These are phyloP conservation scores for Tulasnella sp. DNA, from an alignment of 768 basidiomycete species.

Conservation along the genomic window DNA sequence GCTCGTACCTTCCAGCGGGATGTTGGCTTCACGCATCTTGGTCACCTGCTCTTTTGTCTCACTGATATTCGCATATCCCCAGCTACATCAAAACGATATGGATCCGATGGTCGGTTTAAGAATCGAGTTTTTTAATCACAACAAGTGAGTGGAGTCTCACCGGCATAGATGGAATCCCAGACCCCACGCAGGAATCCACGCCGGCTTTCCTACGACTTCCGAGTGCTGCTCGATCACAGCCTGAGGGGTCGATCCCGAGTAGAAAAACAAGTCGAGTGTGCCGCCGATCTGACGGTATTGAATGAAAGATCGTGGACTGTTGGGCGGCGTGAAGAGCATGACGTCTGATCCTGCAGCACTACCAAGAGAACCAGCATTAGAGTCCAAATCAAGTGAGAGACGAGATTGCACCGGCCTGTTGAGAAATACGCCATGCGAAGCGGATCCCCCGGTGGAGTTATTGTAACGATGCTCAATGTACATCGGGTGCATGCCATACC, in stretches of 20 bases:
- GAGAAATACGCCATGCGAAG: constrained; percentile 65
- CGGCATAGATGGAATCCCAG: constrained; percentile 21
- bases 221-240: constrained; percentile 25
- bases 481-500: constrained; percentile 64
- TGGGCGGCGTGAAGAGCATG: constrained; percentile 21
- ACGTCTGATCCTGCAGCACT: background rate
- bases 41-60: constrained; percentile 45
- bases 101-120: background rate
- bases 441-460: constrained; percentile 31
- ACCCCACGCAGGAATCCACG: constrained; percentile 24
- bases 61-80: constrained; percentile 42
- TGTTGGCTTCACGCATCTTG: constrained; percentile 54
- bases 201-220: constrained; percentile 23
- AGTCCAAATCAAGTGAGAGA: constrained; percentile 36
- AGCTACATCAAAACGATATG: constrained; percentile 33
- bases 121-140: no score
- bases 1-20: constrained; percentile 60
- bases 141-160: background rate
- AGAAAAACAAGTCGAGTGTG: constrained; percentile 64
- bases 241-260: constrained; percentile 1
- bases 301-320: constrained; percentile 60
- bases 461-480: constrained; percentile 55
- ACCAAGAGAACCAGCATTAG: no score
- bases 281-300: constrained; percentile 48
- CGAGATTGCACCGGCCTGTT: no score